phyloP scores from a whole-genome alignment of 352 stramenopile genomes.

The Elongisporangium anandrum region DNA sequence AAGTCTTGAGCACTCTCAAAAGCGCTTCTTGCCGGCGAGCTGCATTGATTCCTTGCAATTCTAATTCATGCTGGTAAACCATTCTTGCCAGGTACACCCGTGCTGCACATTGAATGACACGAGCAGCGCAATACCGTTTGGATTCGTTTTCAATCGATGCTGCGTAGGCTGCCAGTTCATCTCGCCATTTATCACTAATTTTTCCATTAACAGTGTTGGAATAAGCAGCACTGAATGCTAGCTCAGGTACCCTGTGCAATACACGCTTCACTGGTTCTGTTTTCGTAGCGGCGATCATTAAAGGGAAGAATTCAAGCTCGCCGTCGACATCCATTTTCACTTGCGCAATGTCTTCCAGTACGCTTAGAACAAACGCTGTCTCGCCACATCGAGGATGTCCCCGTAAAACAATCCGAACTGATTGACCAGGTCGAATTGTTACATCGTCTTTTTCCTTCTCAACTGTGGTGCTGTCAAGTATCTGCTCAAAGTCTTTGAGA shows the following conservation, averaged over 20 bases:
- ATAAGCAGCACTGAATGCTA: conserved; percentile 56
- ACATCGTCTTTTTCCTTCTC: conserved; percentile 38
- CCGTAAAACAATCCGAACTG: conserved; percentile 68
- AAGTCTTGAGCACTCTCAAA: conserved; percentile 38
- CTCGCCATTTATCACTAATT: conserved; percentile 47
- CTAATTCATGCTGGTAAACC: conserved; percentile 55
- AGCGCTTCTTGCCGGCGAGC: conserved; percentile 55
- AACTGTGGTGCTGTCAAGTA: conserved; percentile 30
- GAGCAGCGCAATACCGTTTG: conserved; percentile 59
- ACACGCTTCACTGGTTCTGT: conserved; percentile 48
- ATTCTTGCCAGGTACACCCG: conserved; percentile 66
- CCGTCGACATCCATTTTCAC: conserved; percentile 82
- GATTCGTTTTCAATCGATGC: conserved; percentile 57
- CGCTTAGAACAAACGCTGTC: conserved; percentile 62
- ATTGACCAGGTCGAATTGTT: conserved; percentile 36
- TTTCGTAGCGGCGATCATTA: conserved; percentile 52
- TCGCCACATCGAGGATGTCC: conserved; percentile 74
- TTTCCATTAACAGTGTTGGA: conserved; percentile 26
- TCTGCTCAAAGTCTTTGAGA: conserved; percentile 52
- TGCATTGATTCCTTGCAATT: conserved; percentile 61
- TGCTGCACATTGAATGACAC: conserved; percentile 68
- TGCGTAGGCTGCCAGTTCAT: conserved; percentile 55
- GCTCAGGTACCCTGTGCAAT: conserved; percentile 50
- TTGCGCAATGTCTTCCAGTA: conserved; percentile 60
- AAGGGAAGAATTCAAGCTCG: conserved; percentile 74